Conservation (phyloP, 306 rosid genomes). For the Prunus mira region DNA sequence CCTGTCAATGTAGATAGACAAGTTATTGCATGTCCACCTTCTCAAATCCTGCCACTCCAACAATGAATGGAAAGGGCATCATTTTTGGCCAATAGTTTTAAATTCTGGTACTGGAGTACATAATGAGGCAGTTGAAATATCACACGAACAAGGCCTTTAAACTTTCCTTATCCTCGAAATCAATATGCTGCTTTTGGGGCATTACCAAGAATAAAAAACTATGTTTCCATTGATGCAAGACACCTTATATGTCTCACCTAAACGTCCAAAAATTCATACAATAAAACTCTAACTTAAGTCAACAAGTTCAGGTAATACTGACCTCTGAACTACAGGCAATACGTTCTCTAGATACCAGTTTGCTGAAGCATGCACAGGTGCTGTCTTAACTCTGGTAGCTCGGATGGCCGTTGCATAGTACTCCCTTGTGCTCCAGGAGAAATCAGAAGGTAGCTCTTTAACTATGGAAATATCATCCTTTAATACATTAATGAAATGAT, state of each 20-base stretch:
- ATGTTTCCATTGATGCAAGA: not conserved
- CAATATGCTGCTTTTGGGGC: not conserved
- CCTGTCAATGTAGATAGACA: not conserved
- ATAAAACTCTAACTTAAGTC: slow-evolving; percentile 15
- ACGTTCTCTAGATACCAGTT: slow-evolving; percentile 90
- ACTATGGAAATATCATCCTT: slow-evolving; percentile 82
- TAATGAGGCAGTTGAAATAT: not conserved
- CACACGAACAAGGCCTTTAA: not conserved
- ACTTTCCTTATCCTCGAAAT: too few species aligned
- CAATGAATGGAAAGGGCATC: not conserved
- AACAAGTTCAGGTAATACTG: slow-evolving; percentile 42
- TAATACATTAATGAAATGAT: slow-evolving; percentile 86
- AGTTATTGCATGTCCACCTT: not conserved
- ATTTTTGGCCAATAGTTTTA: not conserved
- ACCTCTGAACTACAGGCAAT: slow-evolving; percentile 82
- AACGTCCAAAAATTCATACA: slow-evolving; percentile 5
- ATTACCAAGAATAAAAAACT: not conserved
- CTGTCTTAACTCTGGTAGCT: slow-evolving; percentile 80
- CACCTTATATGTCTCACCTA: not conserved
- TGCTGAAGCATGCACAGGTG: slow-evolving; percentile 91
- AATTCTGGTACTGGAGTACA: not conserved
- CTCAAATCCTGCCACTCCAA: not conserved
- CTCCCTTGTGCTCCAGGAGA: slow-evolving; percentile 90
- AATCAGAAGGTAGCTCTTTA: slow-evolving; percentile 80
- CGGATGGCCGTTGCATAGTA: slow-evolving; percentile 75